Conservation (phyloP, 2,329 filamentous ascomycete genomes). For the Setomelanomma holmii region DNA sequence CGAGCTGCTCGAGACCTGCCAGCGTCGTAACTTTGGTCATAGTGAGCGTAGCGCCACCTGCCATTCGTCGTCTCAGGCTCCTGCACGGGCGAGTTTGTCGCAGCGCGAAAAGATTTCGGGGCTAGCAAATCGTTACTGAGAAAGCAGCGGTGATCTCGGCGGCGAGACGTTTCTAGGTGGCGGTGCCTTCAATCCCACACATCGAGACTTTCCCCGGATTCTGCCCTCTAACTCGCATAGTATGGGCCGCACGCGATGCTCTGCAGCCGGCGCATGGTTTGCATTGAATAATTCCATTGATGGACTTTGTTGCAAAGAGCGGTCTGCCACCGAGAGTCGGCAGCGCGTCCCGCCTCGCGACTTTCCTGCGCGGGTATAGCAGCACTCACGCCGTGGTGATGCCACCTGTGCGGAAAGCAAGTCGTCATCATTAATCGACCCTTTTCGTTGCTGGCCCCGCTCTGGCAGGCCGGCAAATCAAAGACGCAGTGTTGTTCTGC, state of each 20-base stretch:
- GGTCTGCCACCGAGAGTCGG: constrained; percentile 23
- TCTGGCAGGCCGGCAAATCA: constrained; percentile 1
- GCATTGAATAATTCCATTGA: neutral
- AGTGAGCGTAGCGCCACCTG: constrained; percentile 23
- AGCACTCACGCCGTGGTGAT: constrained; percentile 35
- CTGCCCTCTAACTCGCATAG: constrained; percentile 12
- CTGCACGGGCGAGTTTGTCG: constrained; percentile 19
- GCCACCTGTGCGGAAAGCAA: constrained; percentile 17
- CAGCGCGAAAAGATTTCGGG: constrained; percentile 35
- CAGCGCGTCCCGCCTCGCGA: constrained; percentile 11
- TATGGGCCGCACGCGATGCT: neutral
- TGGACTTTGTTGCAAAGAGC: constrained; percentile 15
- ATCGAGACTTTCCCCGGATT: constrained; percentile 32
- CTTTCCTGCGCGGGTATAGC: neutral
- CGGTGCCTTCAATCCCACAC: constrained; percentile 23
- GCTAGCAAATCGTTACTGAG: constrained; percentile 20
- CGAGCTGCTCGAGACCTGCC: constrained; percentile 27
- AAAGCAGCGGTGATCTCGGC: constrained; percentile 30
- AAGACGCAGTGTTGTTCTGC: neutral
- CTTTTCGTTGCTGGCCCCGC: neutral
- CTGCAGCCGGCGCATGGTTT: neutral
- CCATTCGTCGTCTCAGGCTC: constrained; percentile 29
- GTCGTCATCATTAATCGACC: constrained; percentile 25
- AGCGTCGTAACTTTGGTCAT: constrained; percentile 28
- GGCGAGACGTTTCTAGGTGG: constrained; percentile 28